Conservation (phyloP, 345 rosid genomes). For the Populus ilicifolia region DNA sequence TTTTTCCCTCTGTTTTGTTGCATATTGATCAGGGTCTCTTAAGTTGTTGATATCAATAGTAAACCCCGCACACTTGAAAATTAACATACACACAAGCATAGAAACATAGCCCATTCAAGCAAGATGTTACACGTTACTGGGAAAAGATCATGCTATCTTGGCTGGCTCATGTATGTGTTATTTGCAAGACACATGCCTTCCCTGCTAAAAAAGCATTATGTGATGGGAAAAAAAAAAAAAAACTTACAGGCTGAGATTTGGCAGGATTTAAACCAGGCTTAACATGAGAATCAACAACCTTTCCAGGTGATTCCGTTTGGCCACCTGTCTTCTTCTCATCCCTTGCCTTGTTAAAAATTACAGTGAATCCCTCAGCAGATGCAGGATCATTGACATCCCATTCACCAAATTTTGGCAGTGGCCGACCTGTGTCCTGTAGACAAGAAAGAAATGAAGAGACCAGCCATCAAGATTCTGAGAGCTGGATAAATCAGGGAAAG, state of each 20-base stretch:
- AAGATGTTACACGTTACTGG: background rate
- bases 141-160: background rate
- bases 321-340: conserved; percentile 92
- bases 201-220: background rate
- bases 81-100: background rate
- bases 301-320: conserved; percentile 61
- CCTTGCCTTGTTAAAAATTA: conserved; percentile 86
- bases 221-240: background rate
- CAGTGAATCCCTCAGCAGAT: conserved; percentile 93
- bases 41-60: background rate
- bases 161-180: background rate
- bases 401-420: conserved; percentile 93
- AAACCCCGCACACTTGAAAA: background rate
- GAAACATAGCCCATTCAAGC: background rate
- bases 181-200: background rate
- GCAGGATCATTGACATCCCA: conserved; percentile 96
- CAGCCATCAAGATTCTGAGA: background rate
- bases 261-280: conserved; percentile 57
- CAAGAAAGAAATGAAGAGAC: conserved; percentile 10
- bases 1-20: background rate
- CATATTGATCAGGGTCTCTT: background rate
- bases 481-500: background rate
- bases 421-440: conserved; percentile 68
- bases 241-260: conserved; percentile 78
- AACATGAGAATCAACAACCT: conserved; percentile 39